phyloP scores from a whole-genome alignment of 495 filamentous ascomycete species.

The Penicillium egyptiacum region DNA sequence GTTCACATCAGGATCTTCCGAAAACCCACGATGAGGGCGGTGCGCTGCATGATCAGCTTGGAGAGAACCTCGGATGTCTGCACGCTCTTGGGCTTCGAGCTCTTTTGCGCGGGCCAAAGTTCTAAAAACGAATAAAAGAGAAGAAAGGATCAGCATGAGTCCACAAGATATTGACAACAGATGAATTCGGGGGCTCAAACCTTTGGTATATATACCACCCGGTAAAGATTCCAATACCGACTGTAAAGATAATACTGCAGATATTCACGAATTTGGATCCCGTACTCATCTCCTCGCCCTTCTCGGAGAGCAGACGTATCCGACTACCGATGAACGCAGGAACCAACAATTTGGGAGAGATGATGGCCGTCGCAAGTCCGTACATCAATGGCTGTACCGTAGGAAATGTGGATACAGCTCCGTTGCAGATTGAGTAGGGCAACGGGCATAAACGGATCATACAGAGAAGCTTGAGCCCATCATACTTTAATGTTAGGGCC shows the following conservation, averaged over 20 bases:
- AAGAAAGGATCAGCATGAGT: constrained; percentile 5
- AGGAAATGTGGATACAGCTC: constrained; percentile 88
- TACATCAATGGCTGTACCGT: constrained; percentile 77
- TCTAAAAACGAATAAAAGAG: constrained; percentile 29
- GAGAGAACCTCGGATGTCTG: constrained; percentile 44
- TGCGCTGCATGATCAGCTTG: constrained; percentile 42
- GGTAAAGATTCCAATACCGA: constrained; percentile 68
- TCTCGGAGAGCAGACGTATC: constrained; percentile 64
- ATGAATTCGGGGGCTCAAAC: constrained; percentile 24
- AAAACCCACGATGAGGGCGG: constrained; percentile 42
- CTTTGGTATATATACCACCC: constrained; percentile 83
- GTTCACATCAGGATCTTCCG: constrained; percentile 47
- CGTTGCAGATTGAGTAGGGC: constrained; percentile 93
- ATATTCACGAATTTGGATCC: constrained; percentile 70
- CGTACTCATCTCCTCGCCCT: constrained; percentile 58
- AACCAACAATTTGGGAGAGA: constrained; percentile 82
- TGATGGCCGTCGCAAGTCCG: constrained; percentile 73
- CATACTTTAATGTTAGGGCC: constrained; percentile 67
- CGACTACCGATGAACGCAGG: constrained; percentile 87
- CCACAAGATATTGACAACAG: not conserved
- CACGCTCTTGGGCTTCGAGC: constrained; percentile 77
- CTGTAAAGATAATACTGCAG: constrained; percentile 69
- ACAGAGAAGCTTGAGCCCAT: constrained; percentile 82
- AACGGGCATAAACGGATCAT: constrained; percentile 94
- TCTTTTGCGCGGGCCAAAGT: constrained; percentile 82